Evolutionary conservation across 768 basidiomycete species (phyloP).

Genomic region (Zangia roseola): DNA sequence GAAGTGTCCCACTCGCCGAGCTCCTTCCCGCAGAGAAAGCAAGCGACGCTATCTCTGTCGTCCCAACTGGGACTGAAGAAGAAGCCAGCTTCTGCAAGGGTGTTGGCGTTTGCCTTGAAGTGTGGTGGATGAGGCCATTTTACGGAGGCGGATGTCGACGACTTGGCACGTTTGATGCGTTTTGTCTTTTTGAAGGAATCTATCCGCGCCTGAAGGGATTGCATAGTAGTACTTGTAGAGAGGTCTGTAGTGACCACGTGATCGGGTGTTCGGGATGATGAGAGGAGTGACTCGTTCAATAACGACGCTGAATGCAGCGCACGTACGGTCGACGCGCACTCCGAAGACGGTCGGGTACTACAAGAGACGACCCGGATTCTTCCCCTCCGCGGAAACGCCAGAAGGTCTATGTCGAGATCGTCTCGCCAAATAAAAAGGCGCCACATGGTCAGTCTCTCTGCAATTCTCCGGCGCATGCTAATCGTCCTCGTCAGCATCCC

Average conservation of each 20-base stretch:
- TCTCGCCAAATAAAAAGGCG: slow-evolving; percentile 8
- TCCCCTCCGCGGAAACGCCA: slow-evolving; percentile 30
- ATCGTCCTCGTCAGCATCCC: no score
- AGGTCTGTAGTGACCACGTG: slow-evolving; percentile 8
- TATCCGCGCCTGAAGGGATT: slow-evolving; percentile 55
- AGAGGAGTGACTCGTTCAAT: no score
- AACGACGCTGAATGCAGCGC: slow-evolving; percentile 37
- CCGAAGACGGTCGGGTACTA: slow-evolving; percentile 10
- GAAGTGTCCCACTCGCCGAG: slow-evolving; percentile 81
- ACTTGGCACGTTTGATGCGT: slow-evolving; percentile 53
- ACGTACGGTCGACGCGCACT: slow-evolving; percentile 34
- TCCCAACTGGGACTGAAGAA: slow-evolving; percentile 71
- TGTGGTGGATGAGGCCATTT: slow-evolving; percentile 77
- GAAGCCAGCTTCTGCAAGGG: slow-evolving; percentile 88
- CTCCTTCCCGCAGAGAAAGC: slow-evolving; percentile 81
- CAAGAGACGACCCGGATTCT: slow-evolving; percentile 4
- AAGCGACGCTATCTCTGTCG: slow-evolving; percentile 73
- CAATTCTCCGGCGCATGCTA: no score
- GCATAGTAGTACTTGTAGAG: slow-evolving; percentile 39
- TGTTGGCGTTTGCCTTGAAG: slow-evolving; percentile 67
- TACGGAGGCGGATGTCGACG: slow-evolving; percentile 41
- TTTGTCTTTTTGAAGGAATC: slow-evolving; percentile 67
- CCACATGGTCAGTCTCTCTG: neutral
- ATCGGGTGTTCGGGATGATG: no score
- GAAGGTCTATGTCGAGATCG: slow-evolving; percentile 32